phyloP scores from a whole-genome alignment of 164 flowering plant genomes.

The Amborella trichopoda region DNA sequence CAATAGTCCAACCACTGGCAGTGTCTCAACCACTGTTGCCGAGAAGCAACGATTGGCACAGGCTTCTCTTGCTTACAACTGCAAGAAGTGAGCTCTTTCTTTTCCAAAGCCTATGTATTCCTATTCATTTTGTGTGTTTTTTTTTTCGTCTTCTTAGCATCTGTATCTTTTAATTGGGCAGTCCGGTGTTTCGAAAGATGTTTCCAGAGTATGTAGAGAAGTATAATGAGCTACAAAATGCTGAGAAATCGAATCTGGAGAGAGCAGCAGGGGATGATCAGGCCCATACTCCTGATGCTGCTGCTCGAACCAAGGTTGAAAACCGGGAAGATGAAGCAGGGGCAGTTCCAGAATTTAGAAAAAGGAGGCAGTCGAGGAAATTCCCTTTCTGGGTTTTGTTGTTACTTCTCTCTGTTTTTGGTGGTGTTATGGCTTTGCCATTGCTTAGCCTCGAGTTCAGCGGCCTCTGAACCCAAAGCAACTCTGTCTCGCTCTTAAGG shows the following conservation, averaged over 20 bases:
- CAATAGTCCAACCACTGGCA: slow-evolving; percentile 91
- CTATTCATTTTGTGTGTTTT: neutral
- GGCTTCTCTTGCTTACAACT: slow-evolving; percentile 81
- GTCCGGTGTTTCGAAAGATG: slow-evolving; percentile 64
- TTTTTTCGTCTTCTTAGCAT: neutral
- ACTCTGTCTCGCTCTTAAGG: no score
- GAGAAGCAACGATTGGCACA: slow-evolving; percentile 85
- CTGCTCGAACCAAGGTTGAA: slow-evolving; percentile 10
- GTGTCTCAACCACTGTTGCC: slow-evolving; percentile 63
- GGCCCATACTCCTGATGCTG: slow-evolving; percentile 14
- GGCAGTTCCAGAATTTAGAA: slow-evolving; percentile 21
- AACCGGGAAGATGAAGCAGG: slow-evolving; percentile 20
- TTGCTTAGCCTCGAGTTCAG: no score
- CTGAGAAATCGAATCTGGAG: slow-evolving; percentile 29
- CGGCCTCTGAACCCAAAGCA: no score
- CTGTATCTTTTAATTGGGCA: slow-evolving; percentile 15
- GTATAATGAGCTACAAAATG: slow-evolving; percentile 49
- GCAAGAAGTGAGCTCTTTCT: slow-evolving; percentile 54
- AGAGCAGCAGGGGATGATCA: slow-evolving; percentile 20
- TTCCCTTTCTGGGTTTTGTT: slow-evolving; percentile 76
- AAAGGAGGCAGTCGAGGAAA: slow-evolving; percentile 27
- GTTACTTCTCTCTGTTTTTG: slow-evolving; percentile 56
- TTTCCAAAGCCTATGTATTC: neutral
- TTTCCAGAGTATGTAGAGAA: slow-evolving; percentile 94
- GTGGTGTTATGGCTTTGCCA: slow-evolving; percentile 77